These are phyloP conservation scores for Hirsutella thompsonii DNA, from an alignment of 2,329 filamentous ascomycete species.

Conservation along the genomic window DNA sequence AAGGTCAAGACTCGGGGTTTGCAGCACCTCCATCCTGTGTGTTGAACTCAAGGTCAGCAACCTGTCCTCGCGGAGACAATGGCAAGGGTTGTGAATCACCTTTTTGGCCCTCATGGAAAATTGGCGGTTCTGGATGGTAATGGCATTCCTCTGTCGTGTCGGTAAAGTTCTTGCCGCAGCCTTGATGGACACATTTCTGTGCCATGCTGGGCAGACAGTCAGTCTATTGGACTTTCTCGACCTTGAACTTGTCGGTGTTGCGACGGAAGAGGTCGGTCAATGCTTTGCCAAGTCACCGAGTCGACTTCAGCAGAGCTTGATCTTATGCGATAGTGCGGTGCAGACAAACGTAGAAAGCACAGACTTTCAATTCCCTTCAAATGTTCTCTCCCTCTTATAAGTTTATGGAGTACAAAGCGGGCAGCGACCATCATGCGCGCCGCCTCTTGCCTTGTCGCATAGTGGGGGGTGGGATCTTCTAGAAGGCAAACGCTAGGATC, in stretches of 20 bases:
- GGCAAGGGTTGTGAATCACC: slow-evolving; percentile 55
- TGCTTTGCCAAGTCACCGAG: too few relatives aligned
- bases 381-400: too few relatives aligned
- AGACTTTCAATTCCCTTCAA: too few relatives aligned
- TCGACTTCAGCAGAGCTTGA: too few relatives aligned
- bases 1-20: slow-evolving; percentile 94
- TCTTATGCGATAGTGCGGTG: too few relatives aligned
- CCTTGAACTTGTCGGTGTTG: too few relatives aligned
- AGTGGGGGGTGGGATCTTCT: slow-evolving; percentile 26
- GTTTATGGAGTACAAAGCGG: too few relatives aligned
- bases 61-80: too few relatives aligned
- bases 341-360: too few relatives aligned
- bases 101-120: slow-evolving; percentile 98
- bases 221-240: not conserved
- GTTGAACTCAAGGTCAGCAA: too few relatives aligned
- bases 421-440: not conserved
- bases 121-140: slow-evolving; percentile 86
- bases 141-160: slow-evolving; percentile 72
- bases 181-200: slow-evolving; percentile 90
- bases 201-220: slow-evolving; percentile 35
- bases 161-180: slow-evolving; percentile 79
- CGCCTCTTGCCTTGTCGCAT: not conserved
- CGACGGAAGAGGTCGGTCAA: too few relatives aligned
- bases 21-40: slow-evolving; percentile 97
- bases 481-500: slow-evolving; percentile 15